Evolutionary conservation across 768 basidiomycete species (phyloP), one percentile per base, ranked within the genome.

Genomic region (Tylopilus vinaceipallidus): DNA sequence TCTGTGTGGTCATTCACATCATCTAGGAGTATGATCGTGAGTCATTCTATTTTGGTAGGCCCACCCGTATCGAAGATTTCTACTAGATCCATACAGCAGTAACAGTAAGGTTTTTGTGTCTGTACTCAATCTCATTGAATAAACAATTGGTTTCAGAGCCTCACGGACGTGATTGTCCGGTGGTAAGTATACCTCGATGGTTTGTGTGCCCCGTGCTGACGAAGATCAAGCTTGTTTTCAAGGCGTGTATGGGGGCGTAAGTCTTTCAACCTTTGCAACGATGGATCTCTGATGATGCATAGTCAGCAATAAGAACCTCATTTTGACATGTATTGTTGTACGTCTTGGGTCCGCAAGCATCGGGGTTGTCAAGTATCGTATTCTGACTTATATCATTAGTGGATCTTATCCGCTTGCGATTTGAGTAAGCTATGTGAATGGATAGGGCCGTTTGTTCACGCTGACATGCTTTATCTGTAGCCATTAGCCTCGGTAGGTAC

Each of bases 101-200:
- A 6, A 84, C 81, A 8, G 81, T 81, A 51, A 67, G 77, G 56
- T 10, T 37, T 40, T 10, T 14, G 22, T 17, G 14, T 47, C 26
- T 41, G 13, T 7, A 47, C n/a, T 34, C 5, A 35, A 34, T 17
- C 19, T 12, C 2, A 34, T 26, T 38, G 24, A 6, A 34, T 29
- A 13, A 26, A 24, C 3, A 26, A 46, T n/a, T 41, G 29, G 47
- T 20, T 48, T 34, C 17, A 83, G 81, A 70, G 74, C 0, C 43
- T 78, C 34, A 74, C 75, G 12, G 73, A 81, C 55, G 79, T 77
- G 53, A 64, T 78, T 36, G 74, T 82, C 33, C 75, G 78, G 36
- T 62, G 63, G 72, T 72, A 54, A 35, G 49, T 12, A 17, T 7
- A 34, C 23, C 32, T 30, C 22, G 6, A 32, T 29, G 6, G 39